Percentiles rank a stretch among this genome's conserved stretches.
These are phyloP conservation scores for Collybia nuda DNA, from an alignment of 768 basidiomycete genomes.

Conservation along the genomic window DNA sequence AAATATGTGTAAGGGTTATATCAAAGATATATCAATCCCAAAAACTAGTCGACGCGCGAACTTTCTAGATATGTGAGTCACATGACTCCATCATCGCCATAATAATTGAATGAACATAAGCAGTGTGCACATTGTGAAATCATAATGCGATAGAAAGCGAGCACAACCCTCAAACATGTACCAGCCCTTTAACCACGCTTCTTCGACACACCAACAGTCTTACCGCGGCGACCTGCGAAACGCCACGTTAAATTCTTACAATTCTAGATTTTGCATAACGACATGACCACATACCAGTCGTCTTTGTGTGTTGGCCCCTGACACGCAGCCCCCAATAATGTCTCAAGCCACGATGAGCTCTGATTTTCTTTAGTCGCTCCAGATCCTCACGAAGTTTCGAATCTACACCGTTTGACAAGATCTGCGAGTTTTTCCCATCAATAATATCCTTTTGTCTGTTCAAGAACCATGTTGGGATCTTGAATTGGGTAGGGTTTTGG, in stretches of 20 bases:
- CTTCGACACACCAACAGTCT: conserved; percentile 96
- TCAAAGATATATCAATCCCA: not conserved
- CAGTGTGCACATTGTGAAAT: conserved; percentile 7
- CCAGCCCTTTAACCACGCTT: conserved; percentile 56
- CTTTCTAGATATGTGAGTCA: conserved; percentile 10
- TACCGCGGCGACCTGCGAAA: conserved; percentile 80
- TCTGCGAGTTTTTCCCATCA: conserved; percentile 96
- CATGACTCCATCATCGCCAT: not conserved
- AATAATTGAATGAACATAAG: conserved; percentile 7
- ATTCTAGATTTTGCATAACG: not conserved
- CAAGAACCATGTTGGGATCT: conserved; percentile 99
- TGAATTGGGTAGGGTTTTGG: conserved; percentile 99
- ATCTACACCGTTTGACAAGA: conserved; percentile 95
- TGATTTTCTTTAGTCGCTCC: conserved; percentile 98
- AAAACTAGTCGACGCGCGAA: not conserved
- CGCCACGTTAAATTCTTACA: conserved; percentile 3
- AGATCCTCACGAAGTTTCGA: conserved; percentile 98
- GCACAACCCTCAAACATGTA: conserved; percentile 5
- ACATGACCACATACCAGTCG: conserved; percentile 68
- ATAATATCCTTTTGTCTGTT: conserved; percentile 99
- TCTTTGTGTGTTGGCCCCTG: conserved; percentile 99
- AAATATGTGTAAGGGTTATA: not conserved
- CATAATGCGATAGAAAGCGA: conserved; percentile 6
- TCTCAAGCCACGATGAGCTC: conserved; percentile 91
- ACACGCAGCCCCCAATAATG: conserved; percentile 96